A percentile compares a stretch with the other conserved stretches of the same genome.
These are phyloP conservation scores for Petunia axillaris DNA, from an alignment of 257 asterid species.

Conservation along the genomic window DNA sequence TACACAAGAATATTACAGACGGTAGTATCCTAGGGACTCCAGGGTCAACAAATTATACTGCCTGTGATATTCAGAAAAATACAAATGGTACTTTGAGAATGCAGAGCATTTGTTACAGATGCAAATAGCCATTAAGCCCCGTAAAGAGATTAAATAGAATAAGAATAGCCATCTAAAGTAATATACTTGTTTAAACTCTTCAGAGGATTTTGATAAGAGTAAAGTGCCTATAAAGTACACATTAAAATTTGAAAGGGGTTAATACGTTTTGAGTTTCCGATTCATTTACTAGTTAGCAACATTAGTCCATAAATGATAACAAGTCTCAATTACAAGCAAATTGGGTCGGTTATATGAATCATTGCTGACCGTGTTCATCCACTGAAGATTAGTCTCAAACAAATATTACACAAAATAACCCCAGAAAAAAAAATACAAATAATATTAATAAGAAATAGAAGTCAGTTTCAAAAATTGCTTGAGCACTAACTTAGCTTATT, in stretches of 20 bases:
- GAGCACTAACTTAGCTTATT: neutral
- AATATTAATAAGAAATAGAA: neutral
- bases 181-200: neutral
- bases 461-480: neutral
- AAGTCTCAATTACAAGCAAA: no score
- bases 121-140: neutral
- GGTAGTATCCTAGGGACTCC: neutral
- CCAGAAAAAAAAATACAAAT: neutral
- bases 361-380: neutral
- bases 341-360: neutral
- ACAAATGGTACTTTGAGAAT: neutral
- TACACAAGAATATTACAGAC: neutral
- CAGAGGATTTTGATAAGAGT: neutral
- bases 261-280: neutral
- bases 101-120: neutral
- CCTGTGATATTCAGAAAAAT: neutral
- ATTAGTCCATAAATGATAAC: neutral
- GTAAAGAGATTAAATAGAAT: neutral
- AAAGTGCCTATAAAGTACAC: neutral
- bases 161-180: neutral
- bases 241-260: neutral
- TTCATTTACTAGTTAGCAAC: neutral
- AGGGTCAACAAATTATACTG: neutral
- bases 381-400: neutral
- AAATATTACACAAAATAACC: neutral